Base-by-base conservation (phyloP, 73 alveolate species). In the Stentor roeselii region DNA sequence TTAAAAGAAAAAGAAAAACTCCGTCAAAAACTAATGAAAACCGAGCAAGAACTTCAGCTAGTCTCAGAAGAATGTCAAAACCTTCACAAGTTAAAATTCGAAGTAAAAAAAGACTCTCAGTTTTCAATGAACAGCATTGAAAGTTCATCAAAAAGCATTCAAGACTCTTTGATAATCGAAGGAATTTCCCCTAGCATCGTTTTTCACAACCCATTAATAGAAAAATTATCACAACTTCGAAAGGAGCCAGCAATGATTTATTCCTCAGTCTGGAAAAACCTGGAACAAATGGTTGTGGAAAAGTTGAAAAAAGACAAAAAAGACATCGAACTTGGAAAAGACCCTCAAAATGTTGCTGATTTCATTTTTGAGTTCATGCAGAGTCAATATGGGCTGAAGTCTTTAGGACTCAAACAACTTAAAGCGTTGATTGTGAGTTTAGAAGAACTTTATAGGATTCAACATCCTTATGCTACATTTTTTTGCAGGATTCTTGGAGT, bases 161-260 rank as follows among this genome's bases (percentile, higher is more conserved):
- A 67, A 67, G 80, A 67, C 11, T 32, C 37, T 27, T 21, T 67
- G 41, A 67, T 67, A 21, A 67, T 67, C 37, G 80, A 67, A 67
- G 37, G 80, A 27, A 21, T 67, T 0, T 21, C 80, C n/a, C 41
- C n/a, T 27, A 67, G n/a, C 34, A 32, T 21, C 41, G 34, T 67
- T 67, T 21, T 21, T 11, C 0, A 21, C n/a, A 67, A 67, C 80
- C 80, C 80, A 67, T 2, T 67, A 67, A 67, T 67, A 40, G 37
- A 67, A 67, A 67, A 21, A 21, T n/a, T 67, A 21, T 30, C 50
- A n/a, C 21, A 67, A 67, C n/a, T 67, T 15, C 21, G 37, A 67
- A 67, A 67, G 2, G 80, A 67, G 42, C 80, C 80, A 1, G 42
- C 80, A 21, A 67, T 67, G 80, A 21, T 27, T 67, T 67, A 67